Evolutionary conservation across 2,329 filamentous ascomycete genomes (phyloP).

Genomic region (Fusarium praegraminearum): DNA sequence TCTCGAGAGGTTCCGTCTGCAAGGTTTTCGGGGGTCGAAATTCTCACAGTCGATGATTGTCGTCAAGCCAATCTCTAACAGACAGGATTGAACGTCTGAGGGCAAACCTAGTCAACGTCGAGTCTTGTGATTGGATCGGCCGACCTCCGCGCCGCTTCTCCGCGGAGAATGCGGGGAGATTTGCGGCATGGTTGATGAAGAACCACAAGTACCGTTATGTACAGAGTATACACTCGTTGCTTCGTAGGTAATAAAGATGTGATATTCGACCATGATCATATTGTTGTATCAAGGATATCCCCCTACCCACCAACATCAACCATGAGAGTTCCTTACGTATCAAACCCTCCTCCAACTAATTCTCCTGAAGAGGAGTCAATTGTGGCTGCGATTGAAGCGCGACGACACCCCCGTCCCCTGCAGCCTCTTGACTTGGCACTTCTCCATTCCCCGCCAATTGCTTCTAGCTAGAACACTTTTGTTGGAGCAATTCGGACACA

Average conservation of each 20-base stretch:
- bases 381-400: constrained; percentile 1
- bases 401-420: constrained; percentile 1
- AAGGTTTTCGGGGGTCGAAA: not conserved
- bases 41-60: not conserved
- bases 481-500: constrained; percentile 2
- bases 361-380: not conserved
- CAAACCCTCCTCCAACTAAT: not conserved
- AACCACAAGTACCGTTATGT: not conserved
- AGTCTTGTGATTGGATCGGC: not conserved
- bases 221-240: no score
- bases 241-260: no score
- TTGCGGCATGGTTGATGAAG: not conserved
- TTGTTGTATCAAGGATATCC: not conserved
- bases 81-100: no score
- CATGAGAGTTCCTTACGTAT: constrained; percentile 7
- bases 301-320: not conserved
- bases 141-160: not conserved
- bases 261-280: no score
- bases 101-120: not conserved
- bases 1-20: not conserved
- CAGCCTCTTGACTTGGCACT: constrained; percentile 7
- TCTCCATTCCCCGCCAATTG: constrained; percentile 1
- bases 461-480: not conserved
- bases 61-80: not conserved
- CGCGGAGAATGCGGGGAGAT: not conserved